Evolutionary conservation across 192 early-diverging fungal species (phyloP).

Genomic region (Jimgerdemannia lactiflua): DNA sequence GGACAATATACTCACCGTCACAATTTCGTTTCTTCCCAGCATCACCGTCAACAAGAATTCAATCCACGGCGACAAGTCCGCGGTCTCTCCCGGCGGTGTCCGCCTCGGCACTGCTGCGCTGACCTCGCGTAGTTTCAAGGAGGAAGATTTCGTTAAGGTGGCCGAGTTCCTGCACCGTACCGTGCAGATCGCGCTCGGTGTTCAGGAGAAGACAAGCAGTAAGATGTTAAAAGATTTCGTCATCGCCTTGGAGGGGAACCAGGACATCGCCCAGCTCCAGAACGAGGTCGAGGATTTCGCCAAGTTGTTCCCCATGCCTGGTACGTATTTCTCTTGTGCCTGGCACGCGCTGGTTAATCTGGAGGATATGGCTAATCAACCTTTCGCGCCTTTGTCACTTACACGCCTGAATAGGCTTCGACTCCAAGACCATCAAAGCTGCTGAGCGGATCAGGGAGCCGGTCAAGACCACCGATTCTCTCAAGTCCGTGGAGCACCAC

Average conservation of each 20-base stretch:
- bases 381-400: background rate
- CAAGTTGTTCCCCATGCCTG: conserved; percentile 96
- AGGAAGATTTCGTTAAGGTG: conserved; percentile 94
- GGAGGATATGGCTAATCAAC: background rate
- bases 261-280: conserved; percentile 80
- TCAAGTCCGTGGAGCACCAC: background rate
- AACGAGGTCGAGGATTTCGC: conserved; percentile 93
- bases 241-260: conserved; percentile 68
- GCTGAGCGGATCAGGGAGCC: background rate
- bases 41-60: conserved; percentile 99
- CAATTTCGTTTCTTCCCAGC: conserved; percentile 22
- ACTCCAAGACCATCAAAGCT: conserved; percentile 5
- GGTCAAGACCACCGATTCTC: too few relatives aligned
- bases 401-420: background rate
- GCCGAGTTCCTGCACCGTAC: conserved; percentile 96
- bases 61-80: conserved; percentile 93
- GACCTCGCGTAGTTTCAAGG: conserved; percentile 96
- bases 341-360: background rate
- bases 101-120: conserved; percentile 94
- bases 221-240: conserved; percentile 99
- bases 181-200: conserved; percentile 82
- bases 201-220: conserved; percentile 82
- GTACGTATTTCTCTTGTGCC: conserved; percentile 23
- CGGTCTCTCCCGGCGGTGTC: conserved; percentile 96
- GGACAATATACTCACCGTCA: background rate